Conservation (phyloP, 441 rosid species). For the Aquilaria agallochum region DNA sequence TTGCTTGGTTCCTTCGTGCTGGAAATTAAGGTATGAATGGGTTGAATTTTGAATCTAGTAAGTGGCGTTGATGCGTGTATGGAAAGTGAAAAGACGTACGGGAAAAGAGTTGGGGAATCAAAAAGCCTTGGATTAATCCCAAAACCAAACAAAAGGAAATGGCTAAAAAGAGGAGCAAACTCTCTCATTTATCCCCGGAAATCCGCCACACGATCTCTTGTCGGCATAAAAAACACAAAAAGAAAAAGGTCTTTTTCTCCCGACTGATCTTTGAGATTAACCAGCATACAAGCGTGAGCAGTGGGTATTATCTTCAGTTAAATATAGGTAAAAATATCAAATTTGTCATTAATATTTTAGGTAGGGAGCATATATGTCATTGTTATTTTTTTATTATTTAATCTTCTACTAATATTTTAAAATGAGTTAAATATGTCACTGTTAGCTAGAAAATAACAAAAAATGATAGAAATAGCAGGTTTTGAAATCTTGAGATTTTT, state of each 20-base stretch:
- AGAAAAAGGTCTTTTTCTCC: background rate
- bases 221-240: conserved; percentile 21
- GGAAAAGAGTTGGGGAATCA: conserved; percentile 22
- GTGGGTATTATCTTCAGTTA: background rate
- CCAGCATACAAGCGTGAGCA: conserved; percentile 9
- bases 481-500: too few species aligned
- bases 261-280: background rate
- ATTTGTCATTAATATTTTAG: too few species aligned
- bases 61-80: too few species aligned
- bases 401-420: background rate
- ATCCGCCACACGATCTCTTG: conserved; percentile 41
- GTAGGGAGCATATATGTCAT: too few species aligned
- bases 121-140: conserved; percentile 7
- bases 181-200: conserved; percentile 27
- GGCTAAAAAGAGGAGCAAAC: conserved; percentile 13
- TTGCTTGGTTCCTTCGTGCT: background rate
- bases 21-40: background rate
- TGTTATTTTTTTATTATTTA: background rate
- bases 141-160: conserved; percentile 29
- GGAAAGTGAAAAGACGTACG: background rate
- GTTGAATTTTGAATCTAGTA: too few species aligned
- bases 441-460: too few species aligned
- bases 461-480: too few species aligned
- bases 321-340: too few species aligned
- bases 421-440: too few species aligned